Evolutionary conservation across 371 early-diverging fungal genomes (phyloP).

Genomic region (Haplosporangium sp.): DNA sequence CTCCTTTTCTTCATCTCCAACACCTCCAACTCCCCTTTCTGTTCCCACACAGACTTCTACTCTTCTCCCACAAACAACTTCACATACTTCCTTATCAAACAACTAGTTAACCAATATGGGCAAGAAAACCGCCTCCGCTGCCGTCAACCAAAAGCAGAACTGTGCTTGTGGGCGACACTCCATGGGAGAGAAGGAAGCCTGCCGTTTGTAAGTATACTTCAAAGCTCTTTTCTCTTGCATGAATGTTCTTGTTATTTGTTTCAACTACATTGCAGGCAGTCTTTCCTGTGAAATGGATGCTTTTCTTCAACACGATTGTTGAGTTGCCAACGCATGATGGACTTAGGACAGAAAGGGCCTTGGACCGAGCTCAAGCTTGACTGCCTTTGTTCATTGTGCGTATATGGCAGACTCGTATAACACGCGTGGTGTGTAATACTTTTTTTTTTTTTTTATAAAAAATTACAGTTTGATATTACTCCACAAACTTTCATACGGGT

Average conservation of each 20-base stretch:
- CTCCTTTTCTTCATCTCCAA: conserved; percentile 7
- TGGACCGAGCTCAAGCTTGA: background rate
- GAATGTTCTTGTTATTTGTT: background rate
- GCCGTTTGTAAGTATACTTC: conserved; percentile 45
- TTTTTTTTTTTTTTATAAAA: background rate
- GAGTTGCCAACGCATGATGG: background rate
- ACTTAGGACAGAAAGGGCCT: background rate
- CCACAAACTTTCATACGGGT: conserved; percentile 16
- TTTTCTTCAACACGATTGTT: background rate
- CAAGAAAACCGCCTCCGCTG: conserved; percentile 46
- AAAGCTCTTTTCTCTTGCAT: background rate
- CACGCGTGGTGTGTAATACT: conserved; percentile 4
- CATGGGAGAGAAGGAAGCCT: conserved; percentile 52
- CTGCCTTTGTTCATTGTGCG: conserved; percentile 3
- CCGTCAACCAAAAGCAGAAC: conserved; percentile 50
- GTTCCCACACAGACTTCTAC: conserved; percentile 1
- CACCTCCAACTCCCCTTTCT: conserved; percentile 2
- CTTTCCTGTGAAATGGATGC: background rate
- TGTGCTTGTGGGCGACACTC: conserved; percentile 49
- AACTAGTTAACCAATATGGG: conserved; percentile 26
- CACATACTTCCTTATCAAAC: background rate
- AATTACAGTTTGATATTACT: conserved; percentile 18
- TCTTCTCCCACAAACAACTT: background rate
- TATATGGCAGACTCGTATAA: conserved; percentile 6
- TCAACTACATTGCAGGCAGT: background rate